Conservation (phyloP, 768 basidiomycete species). For the Pleurotus ostreatus region DNA sequence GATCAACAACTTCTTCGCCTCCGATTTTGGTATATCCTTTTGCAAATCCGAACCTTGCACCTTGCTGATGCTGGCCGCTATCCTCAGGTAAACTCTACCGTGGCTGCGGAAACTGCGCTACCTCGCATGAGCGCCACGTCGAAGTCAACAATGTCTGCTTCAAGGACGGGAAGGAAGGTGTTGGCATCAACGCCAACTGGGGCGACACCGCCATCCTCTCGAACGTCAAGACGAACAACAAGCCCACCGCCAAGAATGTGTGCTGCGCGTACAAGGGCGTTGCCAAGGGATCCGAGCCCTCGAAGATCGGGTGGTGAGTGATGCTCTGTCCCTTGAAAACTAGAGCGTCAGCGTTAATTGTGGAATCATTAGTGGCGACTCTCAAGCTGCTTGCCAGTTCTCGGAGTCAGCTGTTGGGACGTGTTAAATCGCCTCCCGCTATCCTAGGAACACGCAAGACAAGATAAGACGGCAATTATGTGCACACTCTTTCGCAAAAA, state of each 20-base stretch:
- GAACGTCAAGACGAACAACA: slow-evolving; percentile 20
- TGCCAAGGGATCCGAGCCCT: slow-evolving; percentile 19
- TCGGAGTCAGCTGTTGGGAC: slow-evolving; percentile 19
- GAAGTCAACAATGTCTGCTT: slow-evolving; percentile 22
- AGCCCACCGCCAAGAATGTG: slow-evolving; percentile 19
- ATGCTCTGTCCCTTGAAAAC: background rate
- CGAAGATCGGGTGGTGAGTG: slow-evolving; percentile 25
- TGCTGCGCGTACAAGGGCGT: slow-evolving; percentile 25
- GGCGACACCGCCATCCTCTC: slow-evolving; percentile 22
- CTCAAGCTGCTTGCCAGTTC: slow-evolving; percentile 20
- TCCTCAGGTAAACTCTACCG: slow-evolving; percentile 23
- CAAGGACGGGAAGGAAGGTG: slow-evolving; percentile 17
- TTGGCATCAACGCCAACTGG: slow-evolving; percentile 25
- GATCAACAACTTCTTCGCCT: slow-evolving; percentile 24
- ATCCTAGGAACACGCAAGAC: too few species aligned
- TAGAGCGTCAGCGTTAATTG: background rate
- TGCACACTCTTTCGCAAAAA: too few species aligned
- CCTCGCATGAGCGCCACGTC: slow-evolving; percentile 20
- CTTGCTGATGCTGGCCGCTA: background rate
- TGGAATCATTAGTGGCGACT: slow-evolving; percentile 15
- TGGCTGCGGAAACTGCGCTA: slow-evolving; percentile 23
- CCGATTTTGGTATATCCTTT: slow-evolving; percentile 16
- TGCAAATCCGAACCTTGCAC: background rate
- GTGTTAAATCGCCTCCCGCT: slow-evolving; percentile 10
- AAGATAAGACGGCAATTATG: too few species aligned